Percentiles rank a stretch among this genome's conserved stretches.
phyloP scores from a whole-genome alignment of 202 grass and related monocot genomes.

The Carex sylvatica region DNA sequence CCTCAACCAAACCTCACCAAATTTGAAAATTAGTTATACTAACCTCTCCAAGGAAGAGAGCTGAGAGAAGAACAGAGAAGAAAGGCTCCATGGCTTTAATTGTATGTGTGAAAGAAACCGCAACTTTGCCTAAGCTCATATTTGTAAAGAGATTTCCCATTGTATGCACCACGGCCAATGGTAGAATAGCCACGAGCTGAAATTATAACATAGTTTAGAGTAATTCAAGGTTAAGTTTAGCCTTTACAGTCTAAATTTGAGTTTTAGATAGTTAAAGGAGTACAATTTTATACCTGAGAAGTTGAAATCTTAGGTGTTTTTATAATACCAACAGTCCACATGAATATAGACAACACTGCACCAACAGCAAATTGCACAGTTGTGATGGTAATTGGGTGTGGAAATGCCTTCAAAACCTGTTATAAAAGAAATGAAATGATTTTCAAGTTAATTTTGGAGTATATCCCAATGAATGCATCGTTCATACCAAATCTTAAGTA shows the following conservation, averaged over 20 bases:
- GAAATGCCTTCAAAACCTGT: slow-evolving; percentile 91
- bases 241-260: neutral
- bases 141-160: slow-evolving; percentile 98
- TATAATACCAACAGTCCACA: slow-evolving; percentile 73
- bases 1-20: too few species aligned
- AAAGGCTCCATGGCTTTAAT: slow-evolving; percentile 97
- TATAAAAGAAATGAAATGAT: neutral
- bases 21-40: slow-evolving; percentile 9
- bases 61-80: slow-evolving; percentile 91
- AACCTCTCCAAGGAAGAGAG: slow-evolving; percentile 85
- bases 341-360: slow-evolving; percentile 46
- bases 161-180: slow-evolving; percentile 76
- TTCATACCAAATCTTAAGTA: neutral
- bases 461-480: neutral
- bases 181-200: slow-evolving; percentile 83
- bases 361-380: slow-evolving; percentile 83
- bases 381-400: slow-evolving; percentile 79
- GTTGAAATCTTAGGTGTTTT: slow-evolving; percentile 87
- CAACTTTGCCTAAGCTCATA: slow-evolving; percentile 92
- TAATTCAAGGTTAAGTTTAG: neutral
- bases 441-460: neutral
- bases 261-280: slow-evolving; percentile 16
- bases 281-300: slow-evolving; percentile 58
- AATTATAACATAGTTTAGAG: slow-evolving; percentile 25
- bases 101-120: slow-evolving; percentile 94